These are phyloP conservation scores for Colletotrichum sp. DNA, from an alignment of 2,329 filamentous ascomycete genomes.

Conservation along the genomic window DNA sequence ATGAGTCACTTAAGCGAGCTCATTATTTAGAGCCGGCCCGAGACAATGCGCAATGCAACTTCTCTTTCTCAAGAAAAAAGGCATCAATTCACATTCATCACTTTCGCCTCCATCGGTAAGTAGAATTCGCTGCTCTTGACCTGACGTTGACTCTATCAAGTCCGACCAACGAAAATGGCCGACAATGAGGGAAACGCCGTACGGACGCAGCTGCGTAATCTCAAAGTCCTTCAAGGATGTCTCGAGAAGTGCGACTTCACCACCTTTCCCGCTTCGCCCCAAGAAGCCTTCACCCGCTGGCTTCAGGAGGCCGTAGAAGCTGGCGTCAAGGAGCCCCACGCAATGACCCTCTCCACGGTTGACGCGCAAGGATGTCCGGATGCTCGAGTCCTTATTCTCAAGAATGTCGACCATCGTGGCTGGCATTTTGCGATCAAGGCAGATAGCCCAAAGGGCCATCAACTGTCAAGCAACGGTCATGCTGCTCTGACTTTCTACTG, in stretches of 20 bases:
- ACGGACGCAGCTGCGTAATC: neutral
- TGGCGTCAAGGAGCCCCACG: neutral
- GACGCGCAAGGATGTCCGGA: neutral
- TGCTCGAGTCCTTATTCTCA: neutral
- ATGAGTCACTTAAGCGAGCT: neutral
- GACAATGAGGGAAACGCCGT: neutral
- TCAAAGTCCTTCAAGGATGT: neutral
- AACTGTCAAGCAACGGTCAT: neutral
- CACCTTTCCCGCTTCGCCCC: neutral
- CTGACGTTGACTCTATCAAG: neutral
- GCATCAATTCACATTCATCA: neutral
- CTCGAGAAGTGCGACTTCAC: neutral
- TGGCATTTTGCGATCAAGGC: neutral
- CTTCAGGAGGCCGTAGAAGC: neutral
- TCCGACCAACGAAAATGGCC: neutral
- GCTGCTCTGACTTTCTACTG: neutral
- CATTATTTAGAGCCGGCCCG: neutral
- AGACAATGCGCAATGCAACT: neutral
- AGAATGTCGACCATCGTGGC: neutral
- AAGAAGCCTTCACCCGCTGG: neutral
- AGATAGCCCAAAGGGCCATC: neutral
- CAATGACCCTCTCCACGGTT: neutral
- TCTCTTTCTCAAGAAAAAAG: fast-evolving
- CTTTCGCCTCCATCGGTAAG: neutral
- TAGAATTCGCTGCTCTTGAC: no score